These are phyloP conservation scores for Symbiodinium natans DNA, from an alignment of 73 alveolate genomes.

Conservation along the genomic window DNA sequence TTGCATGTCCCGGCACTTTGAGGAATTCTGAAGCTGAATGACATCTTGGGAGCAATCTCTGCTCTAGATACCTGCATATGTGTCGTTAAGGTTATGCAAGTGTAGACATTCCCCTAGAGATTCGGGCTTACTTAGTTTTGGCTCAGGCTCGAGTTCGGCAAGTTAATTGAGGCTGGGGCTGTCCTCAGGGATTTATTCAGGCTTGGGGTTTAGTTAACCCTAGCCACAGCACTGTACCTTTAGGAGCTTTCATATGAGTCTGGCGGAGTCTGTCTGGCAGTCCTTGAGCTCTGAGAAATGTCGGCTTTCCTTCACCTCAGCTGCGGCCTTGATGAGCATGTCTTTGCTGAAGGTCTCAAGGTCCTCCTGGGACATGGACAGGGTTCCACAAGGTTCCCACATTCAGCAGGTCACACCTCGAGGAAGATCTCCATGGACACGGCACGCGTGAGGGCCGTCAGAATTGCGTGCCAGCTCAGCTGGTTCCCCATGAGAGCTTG, in stretches of 20 bases:
- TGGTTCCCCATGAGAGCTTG: constrained; percentile 20
- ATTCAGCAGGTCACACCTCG: neutral
- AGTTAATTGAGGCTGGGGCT: no score
- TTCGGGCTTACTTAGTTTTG: neutral
- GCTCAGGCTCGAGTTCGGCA: neutral
- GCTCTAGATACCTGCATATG: no score
- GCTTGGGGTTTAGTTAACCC: neutral
- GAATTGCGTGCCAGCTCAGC: constrained; percentile 8
- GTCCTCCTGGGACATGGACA: neutral
- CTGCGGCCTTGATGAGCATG: constrained; percentile 1
- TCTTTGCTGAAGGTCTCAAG: neutral
- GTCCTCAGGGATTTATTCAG: neutral
- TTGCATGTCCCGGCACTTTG: neutral
- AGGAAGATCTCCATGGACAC: neutral
- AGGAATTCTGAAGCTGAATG: neutral
- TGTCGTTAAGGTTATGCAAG: neutral
- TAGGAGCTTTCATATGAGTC: no score
- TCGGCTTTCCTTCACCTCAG: constrained; percentile 21
- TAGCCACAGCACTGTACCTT: neutral
- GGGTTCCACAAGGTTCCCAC: no score
- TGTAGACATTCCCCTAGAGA: neutral
- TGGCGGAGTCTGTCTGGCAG: no score
- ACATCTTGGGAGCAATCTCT: neutral
- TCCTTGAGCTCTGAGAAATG: neutral
- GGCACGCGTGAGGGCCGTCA: neutral